Percentiles rank a stretch among this genome's conserved stretches.
These are phyloP conservation scores for Sergeia podlipaevii DNA, from an alignment of 208 protist genomes.

Conservation along the genomic window DNA sequence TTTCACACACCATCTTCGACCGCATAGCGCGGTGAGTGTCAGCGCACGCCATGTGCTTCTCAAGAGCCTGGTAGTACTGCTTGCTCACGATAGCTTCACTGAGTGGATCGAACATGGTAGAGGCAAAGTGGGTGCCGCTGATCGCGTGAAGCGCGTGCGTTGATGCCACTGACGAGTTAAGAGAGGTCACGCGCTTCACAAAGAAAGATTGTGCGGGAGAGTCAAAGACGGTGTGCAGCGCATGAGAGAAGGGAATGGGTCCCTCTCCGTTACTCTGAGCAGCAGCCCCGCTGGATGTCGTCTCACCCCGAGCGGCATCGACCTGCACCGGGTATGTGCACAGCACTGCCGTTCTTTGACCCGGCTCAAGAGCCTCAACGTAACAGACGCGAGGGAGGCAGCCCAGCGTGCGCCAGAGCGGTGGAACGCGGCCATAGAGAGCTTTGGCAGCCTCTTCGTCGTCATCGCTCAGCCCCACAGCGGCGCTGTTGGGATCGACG, in stretches of 20 bases:
- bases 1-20: constrained; percentile 24
- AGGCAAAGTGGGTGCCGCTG: constrained; percentile 39
- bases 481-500: not conserved
- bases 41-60: no score
- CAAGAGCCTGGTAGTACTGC: constrained; percentile 16
- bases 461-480: constrained; percentile 1
- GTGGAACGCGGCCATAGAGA: constrained; percentile 20
- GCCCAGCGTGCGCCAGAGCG: constrained; percentile 41
- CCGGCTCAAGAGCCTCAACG: constrained; percentile 24
- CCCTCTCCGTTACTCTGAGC: not conserved
- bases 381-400: constrained; percentile 65
- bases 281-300: not conserved
- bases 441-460: constrained; percentile 9
- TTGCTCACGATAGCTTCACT: constrained; percentile 23
- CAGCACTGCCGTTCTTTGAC: constrained; percentile 28
- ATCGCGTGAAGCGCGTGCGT: constrained; percentile 48
- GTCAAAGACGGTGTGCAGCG: constrained; percentile 33
- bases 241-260: constrained; percentile 47
- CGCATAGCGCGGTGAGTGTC: no score
- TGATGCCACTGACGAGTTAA: constrained; percentile 36
- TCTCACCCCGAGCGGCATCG: not conserved
- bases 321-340: constrained; percentile 15
- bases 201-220: constrained; percentile 22
- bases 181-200: constrained; percentile 40
- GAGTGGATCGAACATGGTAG: constrained; percentile 60